Conservation (phyloP, 2,329 filamentous ascomycete genomes). For the Saccharata proteae region DNA sequence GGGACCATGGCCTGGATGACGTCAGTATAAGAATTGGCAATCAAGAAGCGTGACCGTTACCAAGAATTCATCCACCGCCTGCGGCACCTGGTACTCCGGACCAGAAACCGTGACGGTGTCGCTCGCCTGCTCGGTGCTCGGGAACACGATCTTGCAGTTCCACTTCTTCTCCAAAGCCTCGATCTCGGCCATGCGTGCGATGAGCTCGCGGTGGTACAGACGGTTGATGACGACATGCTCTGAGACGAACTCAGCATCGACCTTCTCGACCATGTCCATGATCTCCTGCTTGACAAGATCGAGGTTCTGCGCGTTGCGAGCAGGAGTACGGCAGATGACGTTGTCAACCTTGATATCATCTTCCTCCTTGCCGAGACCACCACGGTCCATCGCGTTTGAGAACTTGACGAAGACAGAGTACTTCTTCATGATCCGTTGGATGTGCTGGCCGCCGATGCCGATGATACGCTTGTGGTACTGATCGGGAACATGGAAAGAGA, state of each 20-base stretch:
- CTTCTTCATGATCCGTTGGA: conserved; percentile 99
- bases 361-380: conserved; percentile 84
- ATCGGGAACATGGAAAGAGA: conserved; percentile 97
- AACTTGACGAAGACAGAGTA: conserved; percentile 99
- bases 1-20: conserved; percentile 74
- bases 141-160: conserved; percentile 99
- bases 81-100: conserved; percentile 94
- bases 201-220: conserved; percentile 86
- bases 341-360: conserved; percentile 99
- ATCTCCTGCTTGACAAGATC: conserved; percentile 98
- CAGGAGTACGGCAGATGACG: conserved; percentile 94
- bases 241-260: conserved; percentile 91
- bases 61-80: conserved; percentile 90
- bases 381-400: conserved; percentile 96
- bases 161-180: conserved; percentile 97
- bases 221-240: conserved; percentile 90
- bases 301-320: conserved; percentile 89
- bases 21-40: conserved; percentile 17
- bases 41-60: conserved; percentile 30
- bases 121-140: conserved; percentile 92
- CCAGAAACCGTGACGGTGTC: conserved; percentile 93
- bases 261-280: conserved; percentile 97
- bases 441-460: conserved; percentile 94
- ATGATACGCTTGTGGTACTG: conserved; percentile 99
- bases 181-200: conserved; percentile 76